phyloP scores from a whole-genome alignment of 257 asterid genomes.

The Haberlea rhodopensis region DNA sequence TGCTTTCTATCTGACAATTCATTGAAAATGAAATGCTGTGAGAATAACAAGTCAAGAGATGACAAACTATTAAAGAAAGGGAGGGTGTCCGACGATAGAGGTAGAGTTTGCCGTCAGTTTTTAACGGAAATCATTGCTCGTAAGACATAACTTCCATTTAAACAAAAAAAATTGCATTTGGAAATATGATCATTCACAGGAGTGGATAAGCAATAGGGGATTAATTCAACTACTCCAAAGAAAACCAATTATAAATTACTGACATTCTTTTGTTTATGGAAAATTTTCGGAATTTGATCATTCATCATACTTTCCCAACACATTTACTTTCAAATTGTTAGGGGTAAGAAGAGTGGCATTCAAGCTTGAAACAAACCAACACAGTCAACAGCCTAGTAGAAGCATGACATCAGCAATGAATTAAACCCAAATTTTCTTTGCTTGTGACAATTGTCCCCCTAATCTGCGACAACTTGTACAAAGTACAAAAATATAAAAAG shows the following conservation, averaged over 20 bases:
- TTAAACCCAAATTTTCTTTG: not conserved
- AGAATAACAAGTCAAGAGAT: not conserved
- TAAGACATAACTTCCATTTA: constrained; percentile 1
- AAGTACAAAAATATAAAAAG: not conserved
- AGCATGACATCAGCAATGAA: not conserved
- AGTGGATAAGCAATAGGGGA: not conserved
- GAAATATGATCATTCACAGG: not conserved
- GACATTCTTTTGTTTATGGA: not conserved
- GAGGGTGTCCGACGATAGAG: not conserved
- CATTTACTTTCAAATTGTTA: not conserved
- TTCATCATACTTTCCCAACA: not conserved
- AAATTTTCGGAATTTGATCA: not conserved
- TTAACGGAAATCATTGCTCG: constrained; percentile 10
- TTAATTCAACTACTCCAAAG: not conserved
- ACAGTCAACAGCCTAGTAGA: not conserved
- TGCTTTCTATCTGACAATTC: constrained; percentile 6
- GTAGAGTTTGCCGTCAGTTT: not conserved
- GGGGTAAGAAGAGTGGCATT: not conserved
- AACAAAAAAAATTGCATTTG: not conserved
- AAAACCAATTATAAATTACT: not conserved
- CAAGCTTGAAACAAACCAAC: not conserved
- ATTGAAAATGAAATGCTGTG: not conserved
- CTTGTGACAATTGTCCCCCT: constrained; percentile 1
- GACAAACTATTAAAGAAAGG: not conserved
- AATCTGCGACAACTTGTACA: not conserved